Conservation (phyloP, 495 filamentous ascomycete genomes). For the Pyrenula massariospora region DNA sequence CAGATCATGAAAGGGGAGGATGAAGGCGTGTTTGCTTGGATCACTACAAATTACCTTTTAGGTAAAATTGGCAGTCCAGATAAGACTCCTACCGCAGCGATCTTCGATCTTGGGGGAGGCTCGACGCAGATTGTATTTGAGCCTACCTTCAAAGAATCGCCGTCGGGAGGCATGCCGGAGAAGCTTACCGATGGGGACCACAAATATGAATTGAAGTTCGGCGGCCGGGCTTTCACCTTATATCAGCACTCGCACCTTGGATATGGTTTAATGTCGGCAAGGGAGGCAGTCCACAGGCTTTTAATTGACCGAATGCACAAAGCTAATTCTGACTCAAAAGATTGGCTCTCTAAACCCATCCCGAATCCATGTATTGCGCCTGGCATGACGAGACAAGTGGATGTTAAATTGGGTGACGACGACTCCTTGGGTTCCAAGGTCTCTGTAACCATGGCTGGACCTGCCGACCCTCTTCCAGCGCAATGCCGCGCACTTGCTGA, state of each 20-base stretch:
- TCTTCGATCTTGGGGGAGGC: conserved; percentile 93
- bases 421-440: conserved; percentile 49
- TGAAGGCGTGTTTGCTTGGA: conserved; percentile 98
- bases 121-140: conserved; percentile 98
- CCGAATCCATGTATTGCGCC: conserved; percentile 82
- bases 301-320: conserved; percentile 52
- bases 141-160: conserved; percentile 73
- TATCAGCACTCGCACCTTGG: conserved; percentile 98
- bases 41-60: conserved; percentile 94
- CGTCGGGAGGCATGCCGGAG: conserved; percentile 76
- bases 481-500: conserved; percentile 87
- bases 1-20: conserved; percentile 93
- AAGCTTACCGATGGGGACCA: conserved; percentile 82
- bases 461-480: conserved; percentile 54
- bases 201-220: conserved; percentile 87
- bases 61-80: conserved; percentile 94
- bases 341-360: conserved; percentile 52
- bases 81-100: conserved; percentile 76
- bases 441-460: conserved; percentile 83
- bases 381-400: conserved; percentile 57
- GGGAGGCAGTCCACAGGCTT: conserved; percentile 66
- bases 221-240: conserved; percentile 80
- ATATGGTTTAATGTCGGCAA: conserved; percentile 91
- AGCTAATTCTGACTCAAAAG: conserved; percentile 31
- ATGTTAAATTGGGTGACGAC: conserved; percentile 48